phyloP scores from a whole-genome alignment of 257 asterid genomes.

The Solanum neorickii region DNA sequence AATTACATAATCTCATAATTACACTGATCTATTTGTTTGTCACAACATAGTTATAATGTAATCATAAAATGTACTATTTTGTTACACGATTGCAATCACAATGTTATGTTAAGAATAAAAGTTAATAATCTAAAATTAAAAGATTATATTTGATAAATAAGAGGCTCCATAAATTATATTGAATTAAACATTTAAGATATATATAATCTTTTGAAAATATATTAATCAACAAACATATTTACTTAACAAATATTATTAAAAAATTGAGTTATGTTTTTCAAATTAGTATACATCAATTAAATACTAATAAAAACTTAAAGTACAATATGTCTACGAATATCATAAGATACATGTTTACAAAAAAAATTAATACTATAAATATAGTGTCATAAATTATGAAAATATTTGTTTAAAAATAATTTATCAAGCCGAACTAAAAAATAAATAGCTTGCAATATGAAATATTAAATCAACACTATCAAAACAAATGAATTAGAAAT shows the following conservation, averaged over 20 bases:
- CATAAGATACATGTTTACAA: not conserved
- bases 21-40: too few relatives aligned
- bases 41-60: too few relatives aligned
- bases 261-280: not conserved
- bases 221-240: not conserved
- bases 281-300: too few relatives aligned
- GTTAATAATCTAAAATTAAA: not conserved
- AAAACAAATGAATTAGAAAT: not conserved
- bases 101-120: too few relatives aligned
- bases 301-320: not conserved
- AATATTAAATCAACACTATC: not conserved
- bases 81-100: too few relatives aligned
- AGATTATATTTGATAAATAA: too few relatives aligned
- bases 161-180: too few relatives aligned
- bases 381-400: not conserved
- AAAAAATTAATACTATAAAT: too few relatives aligned
- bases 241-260: not conserved
- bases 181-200: not conserved
- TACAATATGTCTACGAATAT: too few relatives aligned
- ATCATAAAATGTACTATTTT: too few relatives aligned
- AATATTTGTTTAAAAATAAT: too few relatives aligned
- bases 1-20: too few relatives aligned
- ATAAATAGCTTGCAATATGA: not conserved
- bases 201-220: not conserved
- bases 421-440: not conserved